These are phyloP conservation scores for Rusavskia elegans DNA, from an alignment of 495 filamentous ascomycete genomes.

Conservation along the genomic window DNA sequence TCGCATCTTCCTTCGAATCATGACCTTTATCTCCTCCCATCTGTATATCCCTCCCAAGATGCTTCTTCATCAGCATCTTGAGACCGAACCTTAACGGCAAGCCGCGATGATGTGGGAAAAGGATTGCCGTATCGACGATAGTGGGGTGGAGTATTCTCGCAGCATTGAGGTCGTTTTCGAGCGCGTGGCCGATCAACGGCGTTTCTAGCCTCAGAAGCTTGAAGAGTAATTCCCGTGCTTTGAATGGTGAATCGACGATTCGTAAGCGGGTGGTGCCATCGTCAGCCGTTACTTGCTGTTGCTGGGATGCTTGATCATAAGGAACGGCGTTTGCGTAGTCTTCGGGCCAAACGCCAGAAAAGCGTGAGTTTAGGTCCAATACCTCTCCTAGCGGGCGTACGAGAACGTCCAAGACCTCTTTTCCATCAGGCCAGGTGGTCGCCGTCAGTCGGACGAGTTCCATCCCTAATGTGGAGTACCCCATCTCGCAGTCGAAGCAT, in stretches of 20 bases:
- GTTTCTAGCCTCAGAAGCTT: constrained; percentile 52
- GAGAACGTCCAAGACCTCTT: constrained; percentile 63
- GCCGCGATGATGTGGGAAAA: constrained; percentile 71
- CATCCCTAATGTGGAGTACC: constrained; percentile 71
- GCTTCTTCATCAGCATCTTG: constrained; percentile 68
- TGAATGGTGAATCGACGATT: constrained; percentile 53
- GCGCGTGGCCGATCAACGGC: constrained; percentile 77
- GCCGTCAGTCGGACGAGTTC: constrained; percentile 83
- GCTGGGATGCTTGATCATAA: background rate
- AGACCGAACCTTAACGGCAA: constrained; percentile 59
- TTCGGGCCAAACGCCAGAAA: constrained; percentile 66
- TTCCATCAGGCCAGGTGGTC: constrained; percentile 67
- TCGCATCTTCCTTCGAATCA: constrained; percentile 77
- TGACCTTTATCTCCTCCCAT: constrained; percentile 55
- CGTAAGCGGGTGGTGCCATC: constrained; percentile 29
- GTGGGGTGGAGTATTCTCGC: constrained; percentile 68
- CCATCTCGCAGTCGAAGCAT: constrained; percentile 94
- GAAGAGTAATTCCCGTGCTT: constrained; percentile 60
- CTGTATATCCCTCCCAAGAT: constrained; percentile 65
- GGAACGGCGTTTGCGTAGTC: constrained; percentile 53
- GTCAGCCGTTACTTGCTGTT: background rate
- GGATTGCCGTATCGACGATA: constrained; percentile 70
- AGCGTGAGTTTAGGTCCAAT: constrained; percentile 79
- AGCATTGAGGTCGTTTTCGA: constrained; percentile 87
- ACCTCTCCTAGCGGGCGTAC: constrained; percentile 73